Conservation (phyloP, 805 yeast genomes). For the Pichia sporocuriosa region DNA sequence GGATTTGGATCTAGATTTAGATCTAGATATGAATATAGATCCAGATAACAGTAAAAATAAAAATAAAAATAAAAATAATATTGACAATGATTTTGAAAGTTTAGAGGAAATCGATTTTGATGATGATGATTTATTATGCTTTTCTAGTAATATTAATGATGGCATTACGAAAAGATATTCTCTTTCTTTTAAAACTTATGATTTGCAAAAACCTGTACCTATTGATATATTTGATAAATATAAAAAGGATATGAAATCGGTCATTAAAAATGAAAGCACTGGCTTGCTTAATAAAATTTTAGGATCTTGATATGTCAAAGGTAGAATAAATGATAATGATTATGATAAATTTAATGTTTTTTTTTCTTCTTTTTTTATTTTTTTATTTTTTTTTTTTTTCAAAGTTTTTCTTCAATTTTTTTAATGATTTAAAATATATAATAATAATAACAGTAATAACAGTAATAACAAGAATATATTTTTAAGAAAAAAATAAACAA, state of each 20-base stretch:
- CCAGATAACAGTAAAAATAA: background rate
- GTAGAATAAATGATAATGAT: background rate
- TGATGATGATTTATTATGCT: background rate
- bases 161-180: slow-evolving; percentile 11
- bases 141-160: background rate
- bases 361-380: too few relatives aligned
- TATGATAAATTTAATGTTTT: too few relatives aligned
- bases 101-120: slow-evolving; percentile 4
- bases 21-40: background rate
- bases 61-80: too few relatives aligned
- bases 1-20: slow-evolving; percentile 1
- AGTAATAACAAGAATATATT: background rate
- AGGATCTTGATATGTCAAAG: background rate
- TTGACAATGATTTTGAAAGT: background rate
- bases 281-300: slow-evolving; percentile 1
- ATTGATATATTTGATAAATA: slow-evolving; percentile 7
- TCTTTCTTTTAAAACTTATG: slow-evolving; percentile 23
- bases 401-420: too few relatives aligned
- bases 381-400: too few relatives aligned
- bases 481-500: too few relatives aligned
- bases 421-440: too few relatives aligned
- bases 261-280: slow-evolving; percentile 1
- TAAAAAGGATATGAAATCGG: slow-evolving; percentile 4
- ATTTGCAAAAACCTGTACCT: slow-evolving; percentile 11
- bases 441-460: too few relatives aligned